These are phyloP conservation scores for Pythium angustatum DNA, from an alignment of 352 stramenopile species.

Conservation along the genomic window DNA sequence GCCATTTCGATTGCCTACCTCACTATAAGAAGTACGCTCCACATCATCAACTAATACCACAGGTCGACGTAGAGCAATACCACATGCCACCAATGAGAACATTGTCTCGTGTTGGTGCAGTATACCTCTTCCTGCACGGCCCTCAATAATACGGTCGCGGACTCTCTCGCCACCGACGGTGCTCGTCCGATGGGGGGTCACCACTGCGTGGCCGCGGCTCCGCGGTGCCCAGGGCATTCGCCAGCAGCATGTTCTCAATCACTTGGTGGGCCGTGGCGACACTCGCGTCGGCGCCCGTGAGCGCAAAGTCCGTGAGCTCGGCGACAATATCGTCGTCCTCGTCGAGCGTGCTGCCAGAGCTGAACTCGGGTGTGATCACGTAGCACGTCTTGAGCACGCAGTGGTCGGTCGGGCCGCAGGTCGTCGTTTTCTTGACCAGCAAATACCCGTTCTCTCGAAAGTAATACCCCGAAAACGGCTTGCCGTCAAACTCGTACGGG, in stretches of 20 bases:
- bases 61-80: no score
- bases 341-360: conserved; percentile 18
- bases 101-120: neutral
- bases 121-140: no score
- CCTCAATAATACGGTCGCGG: neutral
- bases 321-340: conserved; percentile 31
- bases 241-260: conserved; percentile 34
- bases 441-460: conserved; percentile 71
- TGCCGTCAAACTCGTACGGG: conserved; percentile 50
- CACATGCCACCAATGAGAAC: no score
- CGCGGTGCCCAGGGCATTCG: no score
- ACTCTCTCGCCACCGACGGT: neutral
- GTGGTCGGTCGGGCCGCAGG: conserved; percentile 33
- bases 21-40: no score
- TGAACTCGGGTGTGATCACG: conserved; percentile 55
- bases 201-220: no score
- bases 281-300: conserved; percentile 27
- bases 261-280: conserved; percentile 24
- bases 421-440: conserved; percentile 42
- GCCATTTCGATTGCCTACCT: no score
- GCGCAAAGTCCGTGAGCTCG: conserved; percentile 30
- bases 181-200: neutral
- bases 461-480: conserved; percentile 44
- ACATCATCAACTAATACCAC: no score
- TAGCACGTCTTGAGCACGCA: conserved; percentile 57